phyloP scores from a whole-genome alignment of 768 basidiomycete species.

The Tulasnella sp. region DNA sequence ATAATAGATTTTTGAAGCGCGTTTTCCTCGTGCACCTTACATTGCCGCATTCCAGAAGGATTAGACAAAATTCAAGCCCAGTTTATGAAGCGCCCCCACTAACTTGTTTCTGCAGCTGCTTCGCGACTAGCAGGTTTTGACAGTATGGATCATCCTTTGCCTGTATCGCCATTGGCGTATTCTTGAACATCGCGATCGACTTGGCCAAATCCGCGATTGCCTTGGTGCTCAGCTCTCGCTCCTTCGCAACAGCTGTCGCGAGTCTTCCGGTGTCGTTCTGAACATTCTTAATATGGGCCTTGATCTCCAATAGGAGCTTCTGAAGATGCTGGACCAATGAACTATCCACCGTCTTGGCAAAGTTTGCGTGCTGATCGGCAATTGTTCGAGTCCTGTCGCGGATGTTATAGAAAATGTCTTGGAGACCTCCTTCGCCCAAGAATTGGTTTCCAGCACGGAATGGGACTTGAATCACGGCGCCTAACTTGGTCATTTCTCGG shows the following conservation, averaged over 20 bases:
- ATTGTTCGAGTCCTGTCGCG: slow-evolving; percentile 88
- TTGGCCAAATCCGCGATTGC: slow-evolving; percentile 80
- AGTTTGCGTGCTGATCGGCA: slow-evolving; percentile 92
- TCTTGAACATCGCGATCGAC: slow-evolving; percentile 84
- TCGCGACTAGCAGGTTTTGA: slow-evolving; percentile 56
- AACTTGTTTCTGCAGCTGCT: slow-evolving; percentile 72
- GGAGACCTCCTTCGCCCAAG: slow-evolving; percentile 91
- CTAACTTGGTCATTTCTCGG: slow-evolving; percentile 83
- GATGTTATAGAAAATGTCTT: slow-evolving; percentile 87
- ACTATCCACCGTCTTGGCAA: slow-evolving; percentile 90
- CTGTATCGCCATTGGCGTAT: slow-evolving; percentile 79
- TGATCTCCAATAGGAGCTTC: slow-evolving; percentile 89
- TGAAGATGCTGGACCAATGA: slow-evolving; percentile 97
- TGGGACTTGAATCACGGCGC: slow-evolving; percentile 93
- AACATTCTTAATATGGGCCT: slow-evolving; percentile 95
- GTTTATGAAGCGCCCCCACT: slow-evolving; percentile 11
- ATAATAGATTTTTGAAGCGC: slow-evolving; percentile 94
- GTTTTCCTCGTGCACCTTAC: slow-evolving; percentile 88
- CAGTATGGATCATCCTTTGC: slow-evolving; percentile 75
- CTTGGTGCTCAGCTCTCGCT: slow-evolving; percentile 77
- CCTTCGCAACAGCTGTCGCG: slow-evolving; percentile 81
- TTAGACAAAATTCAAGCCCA: too few relatives aligned
- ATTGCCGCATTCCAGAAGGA: too few relatives aligned
- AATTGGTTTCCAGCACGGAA: slow-evolving; percentile 95
- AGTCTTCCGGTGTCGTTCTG: slow-evolving; percentile 94